phyloP scores from a whole-genome alignment of 345 rosid species.

The Eucalyptus lansdowneana region DNA sequence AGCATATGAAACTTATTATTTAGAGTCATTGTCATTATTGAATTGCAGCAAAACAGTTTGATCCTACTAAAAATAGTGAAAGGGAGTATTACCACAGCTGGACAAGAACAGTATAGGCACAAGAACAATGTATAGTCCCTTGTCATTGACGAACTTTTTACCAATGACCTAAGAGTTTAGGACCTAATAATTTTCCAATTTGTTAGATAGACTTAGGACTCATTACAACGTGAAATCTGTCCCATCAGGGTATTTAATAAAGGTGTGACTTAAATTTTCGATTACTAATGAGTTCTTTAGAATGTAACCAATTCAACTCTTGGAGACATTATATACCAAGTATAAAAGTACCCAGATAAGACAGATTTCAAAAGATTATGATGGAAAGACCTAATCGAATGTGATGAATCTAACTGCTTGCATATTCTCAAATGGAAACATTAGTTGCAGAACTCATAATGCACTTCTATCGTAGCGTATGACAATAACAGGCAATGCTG shows the following conservation, averaged over 20 bases:
- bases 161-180: neutral
- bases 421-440: neutral
- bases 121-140: neutral
- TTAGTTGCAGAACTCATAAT: neutral
- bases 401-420: neutral
- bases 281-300: neutral
- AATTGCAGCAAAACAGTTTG: neutral
- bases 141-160: neutral
- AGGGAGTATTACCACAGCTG: neutral
- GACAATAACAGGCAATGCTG: neutral
- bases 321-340: neutral
- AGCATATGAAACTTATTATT: neutral
- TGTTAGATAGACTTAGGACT: neutral
- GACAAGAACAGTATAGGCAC: neutral
- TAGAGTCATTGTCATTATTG: neutral
- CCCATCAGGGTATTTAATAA: neutral
- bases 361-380: neutral
- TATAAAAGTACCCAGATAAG: neutral
- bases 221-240: neutral
- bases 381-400: neutral
- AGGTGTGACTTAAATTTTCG: neutral
- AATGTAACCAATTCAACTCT: too few relatives aligned
- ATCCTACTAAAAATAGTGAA: neutral
- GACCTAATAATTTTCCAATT: neutral
- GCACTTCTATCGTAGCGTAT: neutral